phyloP scores from a whole-genome alignment of 768 basidiomycete genomes.

The Naematelia aurantialba region DNA sequence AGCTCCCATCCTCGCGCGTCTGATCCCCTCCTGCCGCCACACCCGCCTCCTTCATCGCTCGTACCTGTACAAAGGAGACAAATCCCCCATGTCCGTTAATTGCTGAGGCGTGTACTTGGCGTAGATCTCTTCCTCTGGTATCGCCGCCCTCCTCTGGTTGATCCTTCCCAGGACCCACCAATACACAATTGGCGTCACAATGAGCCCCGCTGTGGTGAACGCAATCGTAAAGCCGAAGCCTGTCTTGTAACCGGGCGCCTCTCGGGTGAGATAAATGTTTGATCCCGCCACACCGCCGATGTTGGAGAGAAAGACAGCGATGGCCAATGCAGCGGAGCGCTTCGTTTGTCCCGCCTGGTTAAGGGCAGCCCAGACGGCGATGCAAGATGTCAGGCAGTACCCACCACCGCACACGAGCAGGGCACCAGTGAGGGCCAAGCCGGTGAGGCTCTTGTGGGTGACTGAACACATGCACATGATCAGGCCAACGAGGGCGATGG shows the following conservation, averaged over 20 bases:
- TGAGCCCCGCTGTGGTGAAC: constrained; percentile 13
- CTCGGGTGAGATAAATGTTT: constrained; percentile 20
- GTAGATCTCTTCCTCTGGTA: constrained; percentile 25
- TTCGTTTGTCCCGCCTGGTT: constrained; percentile 22
- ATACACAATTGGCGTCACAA: constrained; percentile 14
- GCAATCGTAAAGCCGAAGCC: constrained; percentile 29
- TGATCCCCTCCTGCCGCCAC: too few species aligned
- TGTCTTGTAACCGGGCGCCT: constrained; percentile 25
- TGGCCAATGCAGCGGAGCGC: constrained; percentile 9
- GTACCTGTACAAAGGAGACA: constrained; percentile 30
- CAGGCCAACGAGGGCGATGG: constrained; percentile 18
- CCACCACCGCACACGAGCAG: not conserved
- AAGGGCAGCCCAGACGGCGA: constrained; percentile 24
- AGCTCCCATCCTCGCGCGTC: too few species aligned
- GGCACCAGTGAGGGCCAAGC: constrained; percentile 18
- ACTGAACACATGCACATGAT: constrained; percentile 33
- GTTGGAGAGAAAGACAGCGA: constrained; percentile 11
- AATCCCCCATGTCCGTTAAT: constrained; percentile 31
- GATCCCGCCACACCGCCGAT: constrained; percentile 22
- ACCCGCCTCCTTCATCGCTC: too few species aligned
- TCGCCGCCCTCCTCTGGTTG: constrained; percentile 22
- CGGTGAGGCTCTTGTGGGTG: constrained; percentile 17
- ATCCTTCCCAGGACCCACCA: constrained; percentile 18
- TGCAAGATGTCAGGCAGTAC: constrained; percentile 13
- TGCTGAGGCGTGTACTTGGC: constrained; percentile 25